Percentiles rank a stretch among this genome's conserved stretches.
Evolutionary conservation across 176 grass and related monocot genomes (phyloP).

Genomic region (Canna indica): DNA sequence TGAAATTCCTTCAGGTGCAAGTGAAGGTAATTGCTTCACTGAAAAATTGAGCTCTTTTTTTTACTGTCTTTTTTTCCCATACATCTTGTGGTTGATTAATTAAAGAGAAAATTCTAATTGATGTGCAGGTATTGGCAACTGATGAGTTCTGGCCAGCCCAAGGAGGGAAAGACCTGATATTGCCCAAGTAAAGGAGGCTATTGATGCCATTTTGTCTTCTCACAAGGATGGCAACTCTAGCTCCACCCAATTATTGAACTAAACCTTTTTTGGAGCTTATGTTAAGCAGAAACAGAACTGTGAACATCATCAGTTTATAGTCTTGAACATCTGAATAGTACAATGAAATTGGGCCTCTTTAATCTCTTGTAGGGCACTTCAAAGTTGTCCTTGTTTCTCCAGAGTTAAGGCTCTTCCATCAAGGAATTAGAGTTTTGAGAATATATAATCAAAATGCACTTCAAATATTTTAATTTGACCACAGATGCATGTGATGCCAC

Average conservation of each 20-base stretch:
- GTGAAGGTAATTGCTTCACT: conserved; percentile 48
- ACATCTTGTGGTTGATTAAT: background rate
- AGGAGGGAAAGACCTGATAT: conserved; percentile 56
- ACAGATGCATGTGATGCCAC: background rate
- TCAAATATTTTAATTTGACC: too few species aligned
- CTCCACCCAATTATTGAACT: background rate
- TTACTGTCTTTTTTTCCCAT: too few species aligned
- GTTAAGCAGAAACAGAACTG: background rate
- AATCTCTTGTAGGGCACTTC: background rate
- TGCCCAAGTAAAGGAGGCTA: conserved; percentile 67
- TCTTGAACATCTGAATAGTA: background rate
- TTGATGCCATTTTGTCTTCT: conserved; percentile 65
- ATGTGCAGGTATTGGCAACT: conserved; percentile 57
- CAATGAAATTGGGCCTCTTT: background rate
- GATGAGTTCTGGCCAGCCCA: conserved; percentile 94
- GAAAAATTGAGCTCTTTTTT: background rate
- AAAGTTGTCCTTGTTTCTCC: background rate
- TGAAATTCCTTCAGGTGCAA: conserved; percentile 92
- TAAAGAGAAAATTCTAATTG: background rate
- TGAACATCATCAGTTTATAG: background rate
- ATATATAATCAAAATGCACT: background rate
- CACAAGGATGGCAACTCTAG: background rate
- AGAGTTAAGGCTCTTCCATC: too few species aligned
- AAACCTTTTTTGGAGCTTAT: background rate
- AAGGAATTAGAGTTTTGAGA: background rate